These are phyloP conservation scores for Xylaria venustula DNA, from an alignment of 495 filamentous ascomycete species.

Conservation along the genomic window DNA sequence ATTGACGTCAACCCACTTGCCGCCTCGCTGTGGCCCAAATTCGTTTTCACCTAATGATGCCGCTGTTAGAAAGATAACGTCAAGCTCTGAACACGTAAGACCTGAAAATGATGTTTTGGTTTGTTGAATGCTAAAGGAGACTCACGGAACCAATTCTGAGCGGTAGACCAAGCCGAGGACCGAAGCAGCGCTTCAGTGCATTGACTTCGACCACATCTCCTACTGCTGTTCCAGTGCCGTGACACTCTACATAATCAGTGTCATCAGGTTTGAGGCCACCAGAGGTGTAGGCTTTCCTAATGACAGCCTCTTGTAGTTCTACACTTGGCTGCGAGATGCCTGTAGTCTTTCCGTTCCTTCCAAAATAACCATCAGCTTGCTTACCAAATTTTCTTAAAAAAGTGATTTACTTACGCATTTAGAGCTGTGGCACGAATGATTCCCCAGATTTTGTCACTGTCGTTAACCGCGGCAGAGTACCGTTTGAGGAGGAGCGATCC, in stretches of 20 bases:
- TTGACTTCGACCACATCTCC: constrained; percentile 49
- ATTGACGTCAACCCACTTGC: constrained; percentile 25
- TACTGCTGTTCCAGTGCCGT: constrained; percentile 52
- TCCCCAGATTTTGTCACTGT: constrained; percentile 46
- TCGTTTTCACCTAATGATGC: constrained; percentile 42
- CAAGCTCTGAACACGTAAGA: neutral
- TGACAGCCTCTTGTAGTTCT: constrained; percentile 43
- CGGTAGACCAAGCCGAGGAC: neutral
- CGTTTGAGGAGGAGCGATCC: constrained; percentile 42
- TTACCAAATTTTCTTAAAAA: neutral
- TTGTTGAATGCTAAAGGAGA: constrained; percentile 7
- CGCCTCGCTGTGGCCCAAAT: constrained; percentile 57
- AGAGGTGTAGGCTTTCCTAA: constrained; percentile 34
- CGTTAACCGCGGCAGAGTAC: constrained; percentile 40
- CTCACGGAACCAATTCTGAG: neutral
- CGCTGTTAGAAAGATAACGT: neutral
- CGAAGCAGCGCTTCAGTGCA: constrained; percentile 28
- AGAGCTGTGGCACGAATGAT: constrained; percentile 46
- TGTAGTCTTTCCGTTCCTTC: constrained; percentile 42
- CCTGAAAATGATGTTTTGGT: neutral
- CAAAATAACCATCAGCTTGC: neutral
- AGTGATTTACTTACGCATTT: constrained; percentile 30
- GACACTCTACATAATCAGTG: constrained; percentile 48
- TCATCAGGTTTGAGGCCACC: constrained; percentile 32
- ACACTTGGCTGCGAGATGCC: constrained; percentile 47